Evolutionary conservation across 495 filamentous ascomycete species (phyloP), one percentile per base, ranked within the genome.

Genomic region (Aspergillus cristatus): DNA sequence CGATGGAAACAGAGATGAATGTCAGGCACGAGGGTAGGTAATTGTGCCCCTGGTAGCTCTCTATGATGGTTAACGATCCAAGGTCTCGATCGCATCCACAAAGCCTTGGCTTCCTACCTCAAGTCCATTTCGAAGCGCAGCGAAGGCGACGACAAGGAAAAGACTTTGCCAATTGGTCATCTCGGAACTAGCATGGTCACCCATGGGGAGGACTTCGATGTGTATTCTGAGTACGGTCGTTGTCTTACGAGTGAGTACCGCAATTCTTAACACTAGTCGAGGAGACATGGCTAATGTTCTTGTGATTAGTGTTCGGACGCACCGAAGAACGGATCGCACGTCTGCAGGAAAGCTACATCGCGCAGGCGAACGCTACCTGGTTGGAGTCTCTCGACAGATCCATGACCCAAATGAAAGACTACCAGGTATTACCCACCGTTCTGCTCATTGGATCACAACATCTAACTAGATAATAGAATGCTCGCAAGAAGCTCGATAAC

Each of bases 341-440:
- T 22, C 71, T 88, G 28, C 93, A 98, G 43, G 93, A 97, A 55
- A 74, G 66, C 4, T 96, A 91, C 44, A 78, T 86, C 42, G 67
- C 73, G 17, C 77, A 90, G 51, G 86, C 88, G 41, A 95, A 81
- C 20, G 72, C 78, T 34, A 84, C 76, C 57, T 96, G 91, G 91
- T 74, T 95, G 41, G 90, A 97, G 60, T 86, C 84, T 8, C 60
- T 94, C 34, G 91, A 97, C 54, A 70, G 90, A 44, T 91, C 84
- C 8, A 60, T 95, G 40, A 82, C 85, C 18, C 89, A 94, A 72
- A 86, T 97, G 86, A 97, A 94, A 56, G 93, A 98, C 51, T 96
- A 96, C 44, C 88, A 95, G 75, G 86, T 83, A 68, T 35, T 58
- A 48, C 12, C 11, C 3, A 8, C 18, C 10, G 10, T 17, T 6